These are phyloP conservation scores for Fomitopsis pulvina DNA, from an alignment of 768 basidiomycete species.

Conservation along the genomic window DNA sequence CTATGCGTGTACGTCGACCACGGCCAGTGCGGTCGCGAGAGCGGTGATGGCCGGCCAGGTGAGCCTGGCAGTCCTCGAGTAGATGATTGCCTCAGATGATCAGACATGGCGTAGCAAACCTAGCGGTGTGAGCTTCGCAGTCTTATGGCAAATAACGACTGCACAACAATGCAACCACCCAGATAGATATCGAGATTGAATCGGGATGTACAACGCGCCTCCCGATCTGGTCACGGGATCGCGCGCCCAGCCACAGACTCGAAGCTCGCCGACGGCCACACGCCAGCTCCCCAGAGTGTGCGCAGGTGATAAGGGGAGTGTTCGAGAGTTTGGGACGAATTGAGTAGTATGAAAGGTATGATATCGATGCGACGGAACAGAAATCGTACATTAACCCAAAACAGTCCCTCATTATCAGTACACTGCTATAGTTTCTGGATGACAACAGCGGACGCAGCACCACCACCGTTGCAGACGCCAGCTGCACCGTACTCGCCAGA, in stretches of 20 bases:
- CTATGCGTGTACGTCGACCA: constrained; percentile 37
- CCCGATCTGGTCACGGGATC: background rate
- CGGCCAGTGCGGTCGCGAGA: constrained; percentile 57
- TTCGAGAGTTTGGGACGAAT: no score
- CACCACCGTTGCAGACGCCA: constrained; percentile 95
- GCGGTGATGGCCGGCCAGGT: constrained; percentile 36
- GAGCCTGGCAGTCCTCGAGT: constrained; percentile 7
- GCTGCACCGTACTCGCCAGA: constrained; percentile 92
- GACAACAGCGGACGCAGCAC: constrained; percentile 86
- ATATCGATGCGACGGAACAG: constrained; percentile 1
- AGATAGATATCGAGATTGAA: background rate
- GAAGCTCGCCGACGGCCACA: no score
- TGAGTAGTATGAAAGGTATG: background rate
- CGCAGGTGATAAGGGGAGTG: no score
- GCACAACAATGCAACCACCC: background rate
- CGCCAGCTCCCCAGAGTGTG: no score
- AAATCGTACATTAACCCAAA: background rate
- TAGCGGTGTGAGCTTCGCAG: no score
- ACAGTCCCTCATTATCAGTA: background rate
- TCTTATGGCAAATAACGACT: background rate
- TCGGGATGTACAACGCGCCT: no score
- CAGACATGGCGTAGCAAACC: no score
- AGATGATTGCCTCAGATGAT: background rate
- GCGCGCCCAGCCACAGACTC: no score
- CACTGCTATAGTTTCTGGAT: constrained; percentile 68